phyloP scores from a whole-genome alignment of 2,329 filamentous ascomycete species.

The Venturia nashicola region DNA sequence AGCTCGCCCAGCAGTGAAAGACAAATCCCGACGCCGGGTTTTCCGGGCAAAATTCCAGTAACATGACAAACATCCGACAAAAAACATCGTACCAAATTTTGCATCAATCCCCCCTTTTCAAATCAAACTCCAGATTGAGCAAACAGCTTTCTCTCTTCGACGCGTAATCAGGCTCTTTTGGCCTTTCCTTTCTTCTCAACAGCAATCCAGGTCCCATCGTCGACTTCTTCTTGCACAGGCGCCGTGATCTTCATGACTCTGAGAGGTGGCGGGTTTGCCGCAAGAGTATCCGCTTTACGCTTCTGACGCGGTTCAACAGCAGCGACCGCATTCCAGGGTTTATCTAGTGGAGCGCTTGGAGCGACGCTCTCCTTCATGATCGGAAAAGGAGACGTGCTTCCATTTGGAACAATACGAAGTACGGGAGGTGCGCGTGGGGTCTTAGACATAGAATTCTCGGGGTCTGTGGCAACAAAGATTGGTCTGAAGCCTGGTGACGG shows the following conservation, averaged over 20 bases:
- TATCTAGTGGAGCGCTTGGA: background rate
- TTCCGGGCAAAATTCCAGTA: background rate
- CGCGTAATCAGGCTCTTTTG: background rate
- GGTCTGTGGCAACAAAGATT: background rate
- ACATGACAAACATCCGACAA: background rate
- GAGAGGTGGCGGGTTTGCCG: background rate
- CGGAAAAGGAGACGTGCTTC: background rate
- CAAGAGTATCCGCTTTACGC: background rate
- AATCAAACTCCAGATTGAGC: background rate
- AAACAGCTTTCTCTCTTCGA: background rate
- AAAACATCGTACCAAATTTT: background rate
- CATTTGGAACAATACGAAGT: background rate
- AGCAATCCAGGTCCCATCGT: background rate
- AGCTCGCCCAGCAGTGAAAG: background rate
- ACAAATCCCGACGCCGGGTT: background rate
- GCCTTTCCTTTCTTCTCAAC: background rate
- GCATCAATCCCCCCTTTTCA: background rate
- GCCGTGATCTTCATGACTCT: background rate
- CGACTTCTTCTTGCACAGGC: background rate
- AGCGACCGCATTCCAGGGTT: background rate
- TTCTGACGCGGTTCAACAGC: background rate
- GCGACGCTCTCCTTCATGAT: background rate
- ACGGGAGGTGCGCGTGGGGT: background rate
- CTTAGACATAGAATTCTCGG: background rate
- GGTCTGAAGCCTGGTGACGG: background rate